A percentile compares a stretch with the other conserved stretches of the same genome.
These are phyloP conservation scores for Scutellaria galericulata DNA, from an alignment of 257 asterid species.

Conservation along the genomic window DNA sequence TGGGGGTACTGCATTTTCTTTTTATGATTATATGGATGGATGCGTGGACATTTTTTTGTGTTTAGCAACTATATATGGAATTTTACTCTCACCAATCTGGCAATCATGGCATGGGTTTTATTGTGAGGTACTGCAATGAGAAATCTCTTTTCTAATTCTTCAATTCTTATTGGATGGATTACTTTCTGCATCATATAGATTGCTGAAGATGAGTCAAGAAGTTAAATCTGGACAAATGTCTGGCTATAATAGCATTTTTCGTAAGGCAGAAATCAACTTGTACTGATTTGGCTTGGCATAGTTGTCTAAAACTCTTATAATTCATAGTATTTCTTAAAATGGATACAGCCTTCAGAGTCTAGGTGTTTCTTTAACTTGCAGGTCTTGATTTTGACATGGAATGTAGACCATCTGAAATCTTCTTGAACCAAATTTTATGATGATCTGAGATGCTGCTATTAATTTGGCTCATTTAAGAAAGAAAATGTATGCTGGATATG, in stretches of 20 bases:
- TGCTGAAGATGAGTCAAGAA: background rate
- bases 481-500: background rate
- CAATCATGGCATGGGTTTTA: no score
- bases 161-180: background rate
- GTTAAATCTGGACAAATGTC: background rate
- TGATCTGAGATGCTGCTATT: background rate
- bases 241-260: background rate
- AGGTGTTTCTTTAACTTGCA: background rate
- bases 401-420: background rate
- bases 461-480: background rate
- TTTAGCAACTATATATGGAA: no score
- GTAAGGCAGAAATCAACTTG: background rate
- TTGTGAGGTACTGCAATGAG: no score
- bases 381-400: background rate
- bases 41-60: no score
- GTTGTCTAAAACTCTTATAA: conserved; percentile 1
- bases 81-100: no score
- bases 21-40: background rate
- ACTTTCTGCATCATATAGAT: background rate
- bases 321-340: background rate
- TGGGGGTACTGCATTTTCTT: background rate
- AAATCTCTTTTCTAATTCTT: no score
- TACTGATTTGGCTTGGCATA: background rate
- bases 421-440: background rate
- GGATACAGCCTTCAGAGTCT: conserved; percentile 6